Conservation (phyloP, 1,284 basidiomycete species). For the Ganoderma multipileum region DNA sequence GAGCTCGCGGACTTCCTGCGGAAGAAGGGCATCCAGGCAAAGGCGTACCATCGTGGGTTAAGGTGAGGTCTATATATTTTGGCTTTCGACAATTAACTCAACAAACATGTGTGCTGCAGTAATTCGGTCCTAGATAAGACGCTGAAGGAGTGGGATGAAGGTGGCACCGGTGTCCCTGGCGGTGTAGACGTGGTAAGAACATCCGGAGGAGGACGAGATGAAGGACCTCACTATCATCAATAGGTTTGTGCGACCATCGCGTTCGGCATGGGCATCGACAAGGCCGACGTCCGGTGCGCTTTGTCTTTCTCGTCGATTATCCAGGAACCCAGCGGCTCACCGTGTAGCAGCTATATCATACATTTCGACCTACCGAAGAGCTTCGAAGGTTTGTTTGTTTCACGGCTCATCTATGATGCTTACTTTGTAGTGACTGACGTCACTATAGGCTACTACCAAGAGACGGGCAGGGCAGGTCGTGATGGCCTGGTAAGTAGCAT, state of each 20-base stretch:
- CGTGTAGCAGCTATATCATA: constrained; percentile 65
- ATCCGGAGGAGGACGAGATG: background rate
- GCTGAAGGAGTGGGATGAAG: constrained; percentile 67
- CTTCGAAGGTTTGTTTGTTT: constrained; percentile 74
- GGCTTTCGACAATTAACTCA: background rate
- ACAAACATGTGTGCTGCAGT: constrained; percentile 39
- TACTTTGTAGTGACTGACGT: background rate
- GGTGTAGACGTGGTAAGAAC: constrained; percentile 66
- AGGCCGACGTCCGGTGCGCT: constrained; percentile 75
- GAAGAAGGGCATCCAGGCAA: constrained; percentile 69
- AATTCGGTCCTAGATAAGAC: constrained; percentile 62
- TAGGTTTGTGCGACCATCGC: constrained; percentile 74
- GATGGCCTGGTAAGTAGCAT: constrained; percentile 69
- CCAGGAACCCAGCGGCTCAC: background rate
- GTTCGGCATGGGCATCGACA: constrained; percentile 92
- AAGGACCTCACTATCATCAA: constrained; percentile 17
- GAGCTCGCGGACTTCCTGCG: constrained; percentile 68
- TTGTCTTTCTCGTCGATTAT: constrained; percentile 11
- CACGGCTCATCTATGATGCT: background rate
- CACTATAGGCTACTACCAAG: constrained; percentile 82
- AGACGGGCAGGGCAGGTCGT: constrained; percentile 85
- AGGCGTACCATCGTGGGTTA: constrained; percentile 79
- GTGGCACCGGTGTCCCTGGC: constrained; percentile 50
- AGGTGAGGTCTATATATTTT: constrained; percentile 43
- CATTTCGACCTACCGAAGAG: constrained; percentile 85